Evolutionary conservation across 768 basidiomycete species (phyloP), one percentile per base, ranked within the genome.

Genomic region (Daedalea quercina): DNA sequence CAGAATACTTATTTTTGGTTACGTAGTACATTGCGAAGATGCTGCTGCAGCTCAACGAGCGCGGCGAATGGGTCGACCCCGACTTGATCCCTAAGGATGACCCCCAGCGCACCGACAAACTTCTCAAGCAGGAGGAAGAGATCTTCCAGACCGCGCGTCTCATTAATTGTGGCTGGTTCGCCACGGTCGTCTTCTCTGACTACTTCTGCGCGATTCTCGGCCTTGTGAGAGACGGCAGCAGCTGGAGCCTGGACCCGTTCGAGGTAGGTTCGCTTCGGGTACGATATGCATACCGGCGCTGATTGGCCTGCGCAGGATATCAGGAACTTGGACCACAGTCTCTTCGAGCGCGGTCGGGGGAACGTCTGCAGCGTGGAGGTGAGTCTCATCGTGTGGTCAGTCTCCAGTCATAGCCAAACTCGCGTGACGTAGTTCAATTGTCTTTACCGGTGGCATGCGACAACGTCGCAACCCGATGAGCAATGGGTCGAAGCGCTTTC

Each of bases 371-470:
- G 87, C 67, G 85, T 90, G 26, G 90, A 93, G 75, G 87, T 86
- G 55, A 34, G 69, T 63, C 20, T 7, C n/a, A 41, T 37, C 12
- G 9, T 48, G 9, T 9, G 25, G 23, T 45, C 3, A 23, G 9
- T 3, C 6, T n/a, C 22, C 23, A 48, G 13, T 37, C 33, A 31
- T 11, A 31, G 4, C 28, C 11, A 31, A 31, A n/a, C n/a, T n/a
- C 28, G 11, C 35, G 37, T 49, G 6, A 24, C 26, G 26, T 35
- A 88, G 85, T 92, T 92, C 73, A 92, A 92, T 60, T 86, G 85
- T 60, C 69, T 92, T 51, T 92, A 92, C 67, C 79, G 87, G 75
- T 81, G 90, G 90, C 90, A 93, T 44, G 84, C 90, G 1, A 90
- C 90, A 0, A 88, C 85, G 0, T 89, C 85, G 42, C 59, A 63